Percentiles rank a stretch among this genome's conserved stretches.
These are phyloP conservation scores for Pyrenula aspistea DNA, from an alignment of 495 filamentous ascomycete genomes.

Conservation along the genomic window DNA sequence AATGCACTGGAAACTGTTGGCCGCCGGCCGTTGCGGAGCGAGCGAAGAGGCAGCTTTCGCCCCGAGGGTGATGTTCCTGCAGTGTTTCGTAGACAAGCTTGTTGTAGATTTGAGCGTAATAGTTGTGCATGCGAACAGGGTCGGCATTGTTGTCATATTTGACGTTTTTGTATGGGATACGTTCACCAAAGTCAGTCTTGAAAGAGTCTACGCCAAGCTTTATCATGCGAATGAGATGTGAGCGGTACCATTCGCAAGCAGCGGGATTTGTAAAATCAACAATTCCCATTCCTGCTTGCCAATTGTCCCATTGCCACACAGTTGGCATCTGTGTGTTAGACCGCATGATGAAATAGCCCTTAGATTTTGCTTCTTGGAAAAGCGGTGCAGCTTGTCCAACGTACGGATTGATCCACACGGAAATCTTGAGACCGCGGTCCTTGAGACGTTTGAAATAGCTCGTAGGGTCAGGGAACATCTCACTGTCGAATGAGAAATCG, in stretches of 20 bases:
- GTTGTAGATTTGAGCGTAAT: constrained; percentile 61
- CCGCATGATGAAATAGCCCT: constrained; percentile 55
- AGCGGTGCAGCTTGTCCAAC: constrained; percentile 54
- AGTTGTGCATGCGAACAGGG: constrained; percentile 60
- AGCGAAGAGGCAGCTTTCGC: constrained; percentile 55
- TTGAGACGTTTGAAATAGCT: constrained; percentile 52
- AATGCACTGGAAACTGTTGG: constrained; percentile 55
- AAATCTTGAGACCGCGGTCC: constrained; percentile 47
- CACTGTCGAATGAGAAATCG: constrained; percentile 57
- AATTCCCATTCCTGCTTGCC: constrained; percentile 65
- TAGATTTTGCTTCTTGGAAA: constrained; percentile 50
- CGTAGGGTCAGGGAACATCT: constrained; percentile 58
- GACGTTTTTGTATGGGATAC: constrained; percentile 52
- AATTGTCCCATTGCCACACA: constrained; percentile 63
- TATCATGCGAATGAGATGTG: constrained; percentile 46
- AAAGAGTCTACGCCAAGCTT: constrained; percentile 55
- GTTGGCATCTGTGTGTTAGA: constrained; percentile 16
- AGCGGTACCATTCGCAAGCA: constrained; percentile 47
- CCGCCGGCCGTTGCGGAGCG: constrained; percentile 53
- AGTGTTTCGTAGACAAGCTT: constrained; percentile 55
- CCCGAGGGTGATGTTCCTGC: constrained; percentile 40
- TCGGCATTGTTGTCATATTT: constrained; percentile 44
- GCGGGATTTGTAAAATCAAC: constrained; percentile 64
- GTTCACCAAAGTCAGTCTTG: constrained; percentile 66
- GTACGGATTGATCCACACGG: constrained; percentile 65